Evolutionary conservation across 1,284 basidiomycete genomes (phyloP).

Genomic region (Caloboletus firmus): DNA sequence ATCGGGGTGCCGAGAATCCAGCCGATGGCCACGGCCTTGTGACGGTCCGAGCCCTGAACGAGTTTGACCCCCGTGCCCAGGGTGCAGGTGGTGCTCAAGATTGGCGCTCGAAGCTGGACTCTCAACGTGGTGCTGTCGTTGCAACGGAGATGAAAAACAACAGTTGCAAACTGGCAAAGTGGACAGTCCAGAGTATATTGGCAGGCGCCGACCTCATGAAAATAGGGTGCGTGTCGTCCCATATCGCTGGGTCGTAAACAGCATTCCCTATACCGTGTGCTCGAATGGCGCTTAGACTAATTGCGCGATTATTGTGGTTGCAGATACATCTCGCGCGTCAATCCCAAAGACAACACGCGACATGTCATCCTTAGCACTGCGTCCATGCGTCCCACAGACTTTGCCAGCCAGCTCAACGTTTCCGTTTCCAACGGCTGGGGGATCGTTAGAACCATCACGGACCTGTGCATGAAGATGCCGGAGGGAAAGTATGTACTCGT

Average conservation of each 20-base stretch:
- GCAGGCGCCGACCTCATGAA: constrained; percentile 98
- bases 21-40: constrained; percentile 78
- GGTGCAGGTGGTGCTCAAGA: constrained; percentile 94
- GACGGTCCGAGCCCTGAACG: constrained; percentile 95
- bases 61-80: constrained; percentile 91
- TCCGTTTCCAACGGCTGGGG: constrained; percentile 98
- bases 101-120: constrained; percentile 95
- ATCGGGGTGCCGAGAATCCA: constrained; percentile 63
- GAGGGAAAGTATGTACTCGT: constrained; percentile 96
- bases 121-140: constrained; percentile 96
- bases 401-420: constrained; percentile 94
- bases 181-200: constrained; percentile 94
- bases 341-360: constrained; percentile 91
- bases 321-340: constrained; percentile 91
- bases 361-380: constrained; percentile 96
- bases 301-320: constrained; percentile 9
- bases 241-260: constrained; percentile 5
- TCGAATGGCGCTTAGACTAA: constrained; percentile 6
- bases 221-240: constrained; percentile 72
- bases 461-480: constrained; percentile 91
- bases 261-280: neutral
- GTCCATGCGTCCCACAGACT: constrained; percentile 92
- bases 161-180: constrained; percentile 96
- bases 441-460: constrained; percentile 92
- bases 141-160: constrained; percentile 99